Evolutionary conservation across 1,284 basidiomycete genomes (phyloP).

Genomic region (Amylostereum areolatum): DNA sequence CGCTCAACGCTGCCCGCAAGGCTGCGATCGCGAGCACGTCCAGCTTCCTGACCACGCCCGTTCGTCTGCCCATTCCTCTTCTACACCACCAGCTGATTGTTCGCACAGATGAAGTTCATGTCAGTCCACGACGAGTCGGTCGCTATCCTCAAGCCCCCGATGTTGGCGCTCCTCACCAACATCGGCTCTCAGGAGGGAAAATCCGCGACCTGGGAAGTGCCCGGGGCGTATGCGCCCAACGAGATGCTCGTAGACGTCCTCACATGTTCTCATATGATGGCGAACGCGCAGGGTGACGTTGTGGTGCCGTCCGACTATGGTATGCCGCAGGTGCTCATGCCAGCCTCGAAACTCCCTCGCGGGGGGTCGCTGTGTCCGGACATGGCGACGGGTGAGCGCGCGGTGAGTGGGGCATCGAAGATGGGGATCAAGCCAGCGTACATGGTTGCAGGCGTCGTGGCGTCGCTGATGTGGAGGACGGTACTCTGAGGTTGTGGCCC

Average conservation of each 20-base stretch:
- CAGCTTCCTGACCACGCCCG: conserved; percentile 48
- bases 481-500: too few relatives aligned
- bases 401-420: not conserved
- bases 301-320: conserved; percentile 27
- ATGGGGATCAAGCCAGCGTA: not conserved
- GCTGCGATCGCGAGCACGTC: conserved; percentile 39
- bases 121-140: conserved; percentile 40
- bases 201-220: conserved; percentile 37
- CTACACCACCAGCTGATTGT: not conserved
- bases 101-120: conserved; percentile 41
- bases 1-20: conserved; percentile 59
- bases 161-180: conserved; percentile 66
- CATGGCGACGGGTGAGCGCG: not conserved
- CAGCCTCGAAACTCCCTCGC: conserved; percentile 2
- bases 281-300: conserved; percentile 41
- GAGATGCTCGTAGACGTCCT: conserved; percentile 59
- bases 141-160: conserved; percentile 56
- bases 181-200: conserved; percentile 35
- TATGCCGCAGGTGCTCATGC: conserved; percentile 34
- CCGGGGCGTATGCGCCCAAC: conserved; percentile 37
- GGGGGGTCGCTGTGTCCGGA: conserved; percentile 8
- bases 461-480: too few relatives aligned
- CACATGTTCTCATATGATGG: conserved; percentile 42
- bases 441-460: too few relatives aligned
- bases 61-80: conserved; percentile 20